Evolutionary conservation across 208 protist species (phyloP), one percentile per base, ranked within the genome.

Genomic region (Leishmania major): DNA sequence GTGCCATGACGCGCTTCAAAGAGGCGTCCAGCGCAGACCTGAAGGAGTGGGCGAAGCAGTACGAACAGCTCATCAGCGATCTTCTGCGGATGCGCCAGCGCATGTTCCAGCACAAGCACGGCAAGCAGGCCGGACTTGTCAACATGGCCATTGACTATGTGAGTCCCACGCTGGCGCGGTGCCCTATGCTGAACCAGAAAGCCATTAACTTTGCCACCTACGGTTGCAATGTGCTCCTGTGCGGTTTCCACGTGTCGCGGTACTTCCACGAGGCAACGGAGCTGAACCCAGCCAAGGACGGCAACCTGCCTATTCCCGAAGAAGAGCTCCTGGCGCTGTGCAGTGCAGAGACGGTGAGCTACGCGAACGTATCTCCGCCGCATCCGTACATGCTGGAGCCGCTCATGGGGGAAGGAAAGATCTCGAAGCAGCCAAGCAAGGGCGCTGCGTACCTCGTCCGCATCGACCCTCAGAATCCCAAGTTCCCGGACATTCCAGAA

Each of bases 211-310:
- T 96, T 84, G 88, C 93, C 55, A 94, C 93, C 17, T 89, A 95
- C 79, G 92, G 94, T 59, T 94, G 87, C 84, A 93, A 97, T 82
- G 83, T 82, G 5, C 85, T 96, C 35, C 43, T 95, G 62, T 92
- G 89, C 72, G 94, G 94, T 71, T 97, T 97, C 79, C 94, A 96
- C 85, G 85, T 96, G 11, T 93, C 94, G 0, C 92, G 94, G 47
- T 97, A 97, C 87, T 97, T 97, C 57, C 94, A 97, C 80, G 94
- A 97, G 84, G 94, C 94, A 62, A 97, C 94, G 69, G 94, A 97
- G 79, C 79, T 97, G 76, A 97, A 97, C 79, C 94, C 92, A 25
- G 93, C 92, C 10, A 94, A 92, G 84, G 95, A 96, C 83, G 93
- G 93, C 53, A 88, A 89, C 67, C 72, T 96, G 67, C 60, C 79